Percentiles rank a stretch among this genome's conserved stretches.
phyloP scores from a whole-genome alignment of 2,329 filamentous ascomycete genomes.

The Phialophora macrospora region DNA sequence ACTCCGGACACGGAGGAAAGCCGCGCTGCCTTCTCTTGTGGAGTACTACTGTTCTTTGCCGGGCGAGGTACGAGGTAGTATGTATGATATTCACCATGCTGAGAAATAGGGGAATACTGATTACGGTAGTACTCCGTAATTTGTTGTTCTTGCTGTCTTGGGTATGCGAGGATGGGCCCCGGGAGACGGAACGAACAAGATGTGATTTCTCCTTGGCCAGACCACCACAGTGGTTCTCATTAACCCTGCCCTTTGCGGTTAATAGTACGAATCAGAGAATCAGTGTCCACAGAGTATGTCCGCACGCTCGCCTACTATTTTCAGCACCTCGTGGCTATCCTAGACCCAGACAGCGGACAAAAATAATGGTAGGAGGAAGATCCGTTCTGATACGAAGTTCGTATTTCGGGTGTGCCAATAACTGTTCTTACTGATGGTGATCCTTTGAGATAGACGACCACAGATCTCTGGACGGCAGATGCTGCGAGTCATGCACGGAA shows the following conservation, averaged over 20 bases:
- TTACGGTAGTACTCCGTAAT: neutral
- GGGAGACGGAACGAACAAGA: neutral
- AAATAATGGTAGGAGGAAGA: neutral
- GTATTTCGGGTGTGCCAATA: neutral
- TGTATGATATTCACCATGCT: neutral
- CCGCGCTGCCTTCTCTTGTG: neutral
- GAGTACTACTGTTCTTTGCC: neutral
- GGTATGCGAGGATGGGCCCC: neutral
- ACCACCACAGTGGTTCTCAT: neutral
- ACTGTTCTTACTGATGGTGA: neutral
- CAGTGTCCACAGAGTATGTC: neutral
- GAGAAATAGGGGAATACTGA: neutral
- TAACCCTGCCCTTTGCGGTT: neutral
- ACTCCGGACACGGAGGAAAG: neutral
- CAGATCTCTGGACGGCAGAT: neutral
- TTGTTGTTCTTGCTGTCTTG: neutral
- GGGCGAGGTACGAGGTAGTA: neutral
- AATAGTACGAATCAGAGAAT: neutral
- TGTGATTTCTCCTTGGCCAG: neutral
- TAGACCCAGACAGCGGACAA: neutral
- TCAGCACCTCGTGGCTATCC: constrained; percentile 10
- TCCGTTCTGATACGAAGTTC: neutral
- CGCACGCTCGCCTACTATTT: constrained; percentile 14
- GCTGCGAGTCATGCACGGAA: constrained; percentile 2
- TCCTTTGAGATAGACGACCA: neutral